Conservation (phyloP, 345 rosid genomes). For the Eucalyptus microcorys region DNA sequence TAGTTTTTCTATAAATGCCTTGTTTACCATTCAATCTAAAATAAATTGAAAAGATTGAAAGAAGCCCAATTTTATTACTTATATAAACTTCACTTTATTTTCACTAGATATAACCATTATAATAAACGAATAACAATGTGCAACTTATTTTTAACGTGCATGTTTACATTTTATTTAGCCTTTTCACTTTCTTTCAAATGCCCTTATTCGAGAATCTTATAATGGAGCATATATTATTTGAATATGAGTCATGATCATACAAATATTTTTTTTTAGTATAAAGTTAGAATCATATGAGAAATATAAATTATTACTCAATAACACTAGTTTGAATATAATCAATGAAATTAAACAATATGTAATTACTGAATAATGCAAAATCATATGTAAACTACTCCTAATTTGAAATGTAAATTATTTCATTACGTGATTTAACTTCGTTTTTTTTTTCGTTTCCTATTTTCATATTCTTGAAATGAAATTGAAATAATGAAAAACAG, state of each 20-base stretch:
- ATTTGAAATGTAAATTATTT: not conserved
- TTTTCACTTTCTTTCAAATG: not conserved
- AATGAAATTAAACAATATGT: accelerated
- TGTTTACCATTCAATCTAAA: not conserved
- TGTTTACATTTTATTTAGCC: not conserved
- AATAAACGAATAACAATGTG: not conserved
- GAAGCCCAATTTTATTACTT: not conserved
- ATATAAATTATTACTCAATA: not conserved
- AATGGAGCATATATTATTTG: not conserved
- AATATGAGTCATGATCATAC: not conserved
- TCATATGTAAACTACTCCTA: not conserved
- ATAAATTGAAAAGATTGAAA: not conserved
- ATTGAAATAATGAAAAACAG: not conserved
- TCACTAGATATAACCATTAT: not conserved
- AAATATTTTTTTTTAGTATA: not conserved
- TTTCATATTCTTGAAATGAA: not conserved
- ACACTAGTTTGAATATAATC: not conserved
- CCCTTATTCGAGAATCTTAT: not conserved
- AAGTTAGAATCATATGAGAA: not conserved
- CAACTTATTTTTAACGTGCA: not conserved
- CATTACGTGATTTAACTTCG: not conserved
- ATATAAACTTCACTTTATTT: not conserved
- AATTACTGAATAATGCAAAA: not conserved
- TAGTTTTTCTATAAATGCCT: not conserved
- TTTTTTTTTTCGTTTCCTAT: not conserved